Percentiles rank a stretch among this genome's conserved stretches.
These are phyloP conservation scores for Galerina sulciceps DNA, from an alignment of 768 basidiomycete species.

Conservation along the genomic window DNA sequence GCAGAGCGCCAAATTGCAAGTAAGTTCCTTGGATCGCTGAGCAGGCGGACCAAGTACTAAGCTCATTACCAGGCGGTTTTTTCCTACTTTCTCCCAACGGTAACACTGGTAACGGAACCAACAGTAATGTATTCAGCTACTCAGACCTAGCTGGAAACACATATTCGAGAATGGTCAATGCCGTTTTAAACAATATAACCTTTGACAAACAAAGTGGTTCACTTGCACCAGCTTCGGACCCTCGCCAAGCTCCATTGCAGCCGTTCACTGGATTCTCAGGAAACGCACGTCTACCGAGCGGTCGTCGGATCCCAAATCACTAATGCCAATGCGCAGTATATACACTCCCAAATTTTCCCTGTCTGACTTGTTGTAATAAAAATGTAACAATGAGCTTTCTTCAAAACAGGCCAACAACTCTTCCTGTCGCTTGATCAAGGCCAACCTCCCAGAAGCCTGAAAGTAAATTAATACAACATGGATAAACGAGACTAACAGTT, in stretches of 20 bases:
- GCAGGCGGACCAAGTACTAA: neutral
- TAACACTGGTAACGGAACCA: constrained; percentile 71
- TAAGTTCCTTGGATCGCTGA: constrained; percentile 29
- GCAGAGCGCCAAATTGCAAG: constrained; percentile 61
- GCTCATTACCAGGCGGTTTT: constrained; percentile 46
- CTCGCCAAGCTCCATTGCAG: constrained; percentile 7
- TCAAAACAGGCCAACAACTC: constrained; percentile 87
- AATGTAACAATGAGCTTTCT: neutral
- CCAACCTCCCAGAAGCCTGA: constrained; percentile 91
- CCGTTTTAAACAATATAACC: constrained; percentile 63
- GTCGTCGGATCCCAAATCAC: constrained; percentile 15
- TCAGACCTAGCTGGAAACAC: constrained; percentile 63
- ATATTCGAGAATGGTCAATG: constrained; percentile 61
- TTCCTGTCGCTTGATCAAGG: constrained; percentile 77
- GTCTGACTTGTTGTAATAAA: neutral
- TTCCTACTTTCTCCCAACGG: constrained; percentile 47
- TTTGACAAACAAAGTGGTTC: constrained; percentile 60
- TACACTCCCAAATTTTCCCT: neutral
- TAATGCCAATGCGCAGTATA: neutral
- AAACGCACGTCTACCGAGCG: constrained; percentile 22
- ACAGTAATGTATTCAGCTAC: constrained; percentile 69
- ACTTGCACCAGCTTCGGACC: constrained; percentile 31
- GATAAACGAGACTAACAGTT: constrained; percentile 6
- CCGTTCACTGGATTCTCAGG: constrained; percentile 9
- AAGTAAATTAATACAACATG: constrained; percentile 9